Percentiles rank a stretch among this genome's conserved stretches.
Evolutionary conservation across 306 rosid species (phyloP).

Genomic region (barrel medic (Medicago truncatula)): MtrunA17r5.0-ANR NC_053045.1:8946001-8946500

Average conservation of each 20-base stretch:
- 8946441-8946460: slow-evolving; percentile 64
- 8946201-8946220: slow-evolving; percentile 94
- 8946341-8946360: slow-evolving; percentile 90
- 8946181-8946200: slow-evolving; percentile 94
- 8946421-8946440: slow-evolving; percentile 92
- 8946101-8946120: slow-evolving; percentile 79
- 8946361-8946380: slow-evolving; percentile 55
- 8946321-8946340: slow-evolving; percentile 74
- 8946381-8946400: slow-evolving; percentile 90
- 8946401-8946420: slow-evolving; percentile 97
- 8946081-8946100: slow-evolving; percentile 77
- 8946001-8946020: slow-evolving; percentile 82
- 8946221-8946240: slow-evolving; percentile 82
- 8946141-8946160: slow-evolving; percentile 93
- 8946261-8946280: slow-evolving; percentile 74
- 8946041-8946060: slow-evolving; percentile 78
- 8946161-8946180: slow-evolving; percentile 90
- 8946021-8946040: slow-evolving; percentile 78
- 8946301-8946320: slow-evolving; percentile 72
- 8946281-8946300: slow-evolving; percentile 93
- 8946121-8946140: slow-evolving; percentile 85
- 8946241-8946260: slow-evolving; percentile 79
- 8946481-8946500: slow-evolving; percentile 94
- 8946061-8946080: slow-evolving; percentile 92
- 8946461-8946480: slow-evolving; percentile 74